phyloP scores from a whole-genome alignment of 2,329 filamentous ascomycete genomes.

The Ceratocystis albifundus region DNA sequence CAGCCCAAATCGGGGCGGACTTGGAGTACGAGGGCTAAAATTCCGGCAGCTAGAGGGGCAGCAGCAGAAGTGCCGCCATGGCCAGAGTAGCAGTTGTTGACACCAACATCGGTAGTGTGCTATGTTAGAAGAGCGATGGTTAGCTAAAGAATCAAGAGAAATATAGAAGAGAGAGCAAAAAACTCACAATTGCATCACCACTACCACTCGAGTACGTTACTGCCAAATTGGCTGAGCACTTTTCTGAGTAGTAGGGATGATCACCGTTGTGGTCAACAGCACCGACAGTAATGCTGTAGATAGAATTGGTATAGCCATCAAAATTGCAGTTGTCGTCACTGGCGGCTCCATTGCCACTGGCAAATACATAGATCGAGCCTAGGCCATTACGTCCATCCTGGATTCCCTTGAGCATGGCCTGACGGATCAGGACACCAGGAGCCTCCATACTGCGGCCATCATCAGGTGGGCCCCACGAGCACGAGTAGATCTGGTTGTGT shows the following conservation, averaged over 20 bases:
- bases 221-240: slow-evolving; percentile 87
- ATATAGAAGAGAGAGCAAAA: background rate
- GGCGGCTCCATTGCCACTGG: slow-evolving; percentile 82
- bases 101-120: slow-evolving; percentile 91
- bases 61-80: slow-evolving; percentile 95
- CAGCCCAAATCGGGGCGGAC: slow-evolving; percentile 78
- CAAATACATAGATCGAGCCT: slow-evolving; percentile 92
- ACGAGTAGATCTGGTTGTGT: slow-evolving; percentile 93
- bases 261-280: slow-evolving; percentile 75
- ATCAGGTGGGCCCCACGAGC: slow-evolving; percentile 94
- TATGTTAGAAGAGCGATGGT: slow-evolving; percentile 27
- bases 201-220: slow-evolving; percentile 93
- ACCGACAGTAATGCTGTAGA: slow-evolving; percentile 95
- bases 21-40: slow-evolving; percentile 78
- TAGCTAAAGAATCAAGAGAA: background rate
- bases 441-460: slow-evolving; percentile 91
- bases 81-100: slow-evolving; percentile 62
- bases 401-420: slow-evolving; percentile 83
- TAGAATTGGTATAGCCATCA: slow-evolving; percentile 97
- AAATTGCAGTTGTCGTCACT: slow-evolving; percentile 97
- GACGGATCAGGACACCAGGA: slow-evolving; percentile 74
- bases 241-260: slow-evolving; percentile 95
- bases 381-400: slow-evolving; percentile 74
- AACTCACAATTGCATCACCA: slow-evolving; percentile 63
- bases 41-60: slow-evolving; percentile 81